Evolutionary conservation across 225 moss, liverwort and hornwort genomes (phyloP), one percentile per base, ranked within the genome.

Genomic region (Neckera pumila): DNA sequence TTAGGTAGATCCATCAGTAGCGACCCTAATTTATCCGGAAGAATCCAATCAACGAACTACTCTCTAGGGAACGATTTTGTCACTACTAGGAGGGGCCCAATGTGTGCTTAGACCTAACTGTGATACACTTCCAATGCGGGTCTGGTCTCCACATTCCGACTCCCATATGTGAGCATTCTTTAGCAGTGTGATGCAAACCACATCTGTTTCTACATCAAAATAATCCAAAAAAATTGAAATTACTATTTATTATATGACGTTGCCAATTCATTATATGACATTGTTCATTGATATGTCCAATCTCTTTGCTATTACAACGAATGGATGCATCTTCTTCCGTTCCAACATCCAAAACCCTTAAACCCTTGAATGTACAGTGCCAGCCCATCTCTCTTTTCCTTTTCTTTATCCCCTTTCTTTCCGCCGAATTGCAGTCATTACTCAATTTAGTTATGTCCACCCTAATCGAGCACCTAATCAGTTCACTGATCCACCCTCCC

Each of bases 161-260:
- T 84, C 84, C 76, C 6, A 70, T 80, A 84, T 87, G 89, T 76
- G 89, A 91, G 87, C 83, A 91, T 91, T 89, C 89, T 89, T 91
- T 91, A 91, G 91, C 91, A 89, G 91, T 87, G 91, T 91, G 89
- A 72, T 72, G 89, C 71, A 82, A 91, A 72, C 72, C 91, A 88
- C 91, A 89, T 85, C 91, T 91, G 91, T 85, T 89, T 87, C 63
- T 89, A 87, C 87, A 57, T 64, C 28, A 58, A 85, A 89, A 87
- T 91, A 91, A 91, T 76, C 60, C 67, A 80, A 91, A 84, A 89
- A 87, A 81, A 0, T 56, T 57, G 4, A 82, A 45, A 82, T 56
- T 12, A 26, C 26, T 70, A 78, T 14, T 57, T 83, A 53, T 76
- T 30, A 77, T 2, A 81, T 49, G 8, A 28, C 30, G 28, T 11